Evolutionary conservation across 352 stramenopile species (phyloP).

Genomic region (Phytophthora megakarya): DNA sequence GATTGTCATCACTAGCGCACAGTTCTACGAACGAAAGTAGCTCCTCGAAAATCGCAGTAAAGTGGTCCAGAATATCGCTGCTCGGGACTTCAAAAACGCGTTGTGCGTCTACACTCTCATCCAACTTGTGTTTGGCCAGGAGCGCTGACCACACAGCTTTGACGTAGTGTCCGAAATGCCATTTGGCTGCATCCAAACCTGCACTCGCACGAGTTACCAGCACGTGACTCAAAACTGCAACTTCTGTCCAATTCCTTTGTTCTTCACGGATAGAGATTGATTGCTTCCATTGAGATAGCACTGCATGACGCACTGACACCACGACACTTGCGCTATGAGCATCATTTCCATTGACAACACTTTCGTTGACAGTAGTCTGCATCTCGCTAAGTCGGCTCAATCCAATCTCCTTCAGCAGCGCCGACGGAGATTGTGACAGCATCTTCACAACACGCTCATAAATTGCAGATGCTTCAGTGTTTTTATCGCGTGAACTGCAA

Average conservation of each 20-base stretch:
- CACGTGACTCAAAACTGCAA: conserved; percentile 51
- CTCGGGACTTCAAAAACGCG: conserved; percentile 36
- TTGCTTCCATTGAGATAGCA: conserved; percentile 36
- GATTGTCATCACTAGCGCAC: conserved; percentile 6
- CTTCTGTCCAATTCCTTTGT: conserved; percentile 38
- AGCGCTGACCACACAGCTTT: conserved; percentile 55
- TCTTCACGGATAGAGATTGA: conserved; percentile 32
- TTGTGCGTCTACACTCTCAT: conserved; percentile 7
- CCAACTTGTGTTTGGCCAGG: conserved; percentile 19
- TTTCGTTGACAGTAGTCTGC: conserved; percentile 21
- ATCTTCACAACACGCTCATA: conserved; percentile 35
- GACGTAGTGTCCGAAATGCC: conserved; percentile 55
- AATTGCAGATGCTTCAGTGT: not conserved
- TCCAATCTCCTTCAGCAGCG: conserved; percentile 41
- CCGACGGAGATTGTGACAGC: conserved; percentile 39
- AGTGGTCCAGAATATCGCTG: conserved; percentile 30
- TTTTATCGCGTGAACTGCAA: not conserved
- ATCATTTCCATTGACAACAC: no score
- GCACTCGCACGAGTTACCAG: conserved; percentile 15
- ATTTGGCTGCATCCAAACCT: conserved; percentile 4
- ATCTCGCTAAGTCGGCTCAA: conserved; percentile 23
- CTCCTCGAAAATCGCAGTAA: conserved; percentile 42
- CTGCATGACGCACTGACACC: conserved; percentile 15
- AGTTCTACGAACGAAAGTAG: conserved; percentile 40
- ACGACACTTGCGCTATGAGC: not conserved